phyloP scores from a whole-genome alignment of 106 monocot genomes.

The Allium fistulosum region DNA sequence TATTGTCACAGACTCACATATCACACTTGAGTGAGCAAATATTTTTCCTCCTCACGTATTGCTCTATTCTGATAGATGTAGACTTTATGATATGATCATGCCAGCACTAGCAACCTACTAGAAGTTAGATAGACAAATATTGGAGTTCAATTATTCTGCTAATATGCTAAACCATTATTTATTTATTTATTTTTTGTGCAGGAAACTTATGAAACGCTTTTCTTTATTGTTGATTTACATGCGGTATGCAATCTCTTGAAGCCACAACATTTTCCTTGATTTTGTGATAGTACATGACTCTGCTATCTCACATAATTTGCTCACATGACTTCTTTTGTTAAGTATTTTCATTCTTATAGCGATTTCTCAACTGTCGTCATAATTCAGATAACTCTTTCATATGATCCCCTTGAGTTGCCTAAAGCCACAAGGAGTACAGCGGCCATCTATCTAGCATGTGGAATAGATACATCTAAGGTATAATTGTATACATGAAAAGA shows the following conservation, averaged over 20 bases:
- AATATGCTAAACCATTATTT: neutral
- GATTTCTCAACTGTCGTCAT: no score
- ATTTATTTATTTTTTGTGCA: slow-evolving; percentile 24
- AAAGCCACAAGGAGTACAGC: slow-evolving; percentile 88
- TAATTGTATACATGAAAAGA: slow-evolving; percentile 2
- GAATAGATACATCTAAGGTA: slow-evolving; percentile 91
- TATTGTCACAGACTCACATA: neutral
- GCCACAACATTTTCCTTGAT: neutral
- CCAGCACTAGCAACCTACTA: no score
- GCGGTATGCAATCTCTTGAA: slow-evolving; percentile 38
- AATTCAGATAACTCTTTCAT: slow-evolving; percentile 74
- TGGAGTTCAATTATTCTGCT: no score
- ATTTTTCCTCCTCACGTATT: no score
- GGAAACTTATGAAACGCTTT: slow-evolving; percentile 85
- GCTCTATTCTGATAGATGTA: no score
- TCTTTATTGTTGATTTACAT: slow-evolving; percentile 96
- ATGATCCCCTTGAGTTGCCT: slow-evolving; percentile 55
- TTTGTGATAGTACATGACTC: neutral
- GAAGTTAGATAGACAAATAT: no score
- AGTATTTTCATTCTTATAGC: neutral
- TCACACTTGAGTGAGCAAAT: neutral
- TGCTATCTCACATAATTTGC: neutral
- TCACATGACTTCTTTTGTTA: neutral
- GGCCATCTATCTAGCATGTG: slow-evolving; percentile 95
- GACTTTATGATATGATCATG: no score